Evolutionary conservation across 1,284 basidiomycete species (phyloP).

Genomic region (Cryptococcus deneoformans): DNA sequence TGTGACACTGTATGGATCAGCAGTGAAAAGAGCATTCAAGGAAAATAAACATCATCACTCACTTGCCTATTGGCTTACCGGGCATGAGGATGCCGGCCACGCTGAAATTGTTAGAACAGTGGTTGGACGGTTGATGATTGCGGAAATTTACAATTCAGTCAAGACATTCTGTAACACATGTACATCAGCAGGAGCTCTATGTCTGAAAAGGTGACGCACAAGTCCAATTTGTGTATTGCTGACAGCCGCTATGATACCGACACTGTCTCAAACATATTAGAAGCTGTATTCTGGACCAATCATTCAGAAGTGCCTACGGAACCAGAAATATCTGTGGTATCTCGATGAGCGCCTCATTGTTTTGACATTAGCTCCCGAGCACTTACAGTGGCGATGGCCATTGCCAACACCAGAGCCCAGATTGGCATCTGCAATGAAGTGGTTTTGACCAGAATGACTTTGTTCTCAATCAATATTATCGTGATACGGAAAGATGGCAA

Average conservation of each 20-base stretch:
- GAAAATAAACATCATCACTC: constrained; percentile 10
- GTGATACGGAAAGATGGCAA: neutral
- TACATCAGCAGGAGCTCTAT: too few relatives aligned
- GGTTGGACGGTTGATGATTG: neutral
- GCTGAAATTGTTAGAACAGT: constrained; percentile 14
- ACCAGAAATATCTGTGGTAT: constrained; percentile 41
- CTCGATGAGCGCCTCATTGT: neutral
- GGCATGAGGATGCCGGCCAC: constrained; percentile 54
- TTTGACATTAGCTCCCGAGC: neutral
- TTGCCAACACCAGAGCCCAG: constrained; percentile 53
- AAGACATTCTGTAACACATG: constrained; percentile 46
- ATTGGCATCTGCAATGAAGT: constrained; percentile 53
- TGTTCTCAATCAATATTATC: neutral
- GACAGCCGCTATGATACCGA: constrained; percentile 54
- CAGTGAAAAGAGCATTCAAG: constrained; percentile 1
- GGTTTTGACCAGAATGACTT: constrained; percentile 50
- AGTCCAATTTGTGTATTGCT: constrained; percentile 53
- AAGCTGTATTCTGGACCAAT: neutral
- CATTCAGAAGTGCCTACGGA: constrained; percentile 24
- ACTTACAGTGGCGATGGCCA: constrained; percentile 49
- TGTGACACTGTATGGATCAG: constrained; percentile 33
- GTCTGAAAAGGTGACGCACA: constrained; percentile 19
- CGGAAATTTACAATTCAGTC: constrained; percentile 50
- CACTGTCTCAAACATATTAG: constrained; percentile 23
- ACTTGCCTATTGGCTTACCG: constrained; percentile 54